phyloP scores from a whole-genome alignment of 2,329 filamentous ascomycete species.

The Colletotrichum tanaceti region DNA sequence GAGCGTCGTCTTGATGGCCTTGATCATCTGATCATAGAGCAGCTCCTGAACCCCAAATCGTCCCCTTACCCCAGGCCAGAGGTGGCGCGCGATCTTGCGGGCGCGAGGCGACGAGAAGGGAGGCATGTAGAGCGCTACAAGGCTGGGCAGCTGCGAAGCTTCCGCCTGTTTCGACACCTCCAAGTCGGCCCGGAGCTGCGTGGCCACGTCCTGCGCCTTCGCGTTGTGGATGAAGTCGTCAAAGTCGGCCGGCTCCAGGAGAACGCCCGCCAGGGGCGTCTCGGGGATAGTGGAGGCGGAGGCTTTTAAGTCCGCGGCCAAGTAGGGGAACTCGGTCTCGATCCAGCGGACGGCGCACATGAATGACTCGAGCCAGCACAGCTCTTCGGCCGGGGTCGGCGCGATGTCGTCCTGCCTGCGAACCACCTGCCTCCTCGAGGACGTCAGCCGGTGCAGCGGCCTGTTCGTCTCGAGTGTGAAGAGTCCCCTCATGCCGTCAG shows the following conservation, averaged over 20 bases:
- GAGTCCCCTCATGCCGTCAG: background rate
- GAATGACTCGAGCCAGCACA: constrained; percentile 17
- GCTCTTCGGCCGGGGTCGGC: background rate
- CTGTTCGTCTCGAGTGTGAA: background rate
- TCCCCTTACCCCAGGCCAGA: background rate
- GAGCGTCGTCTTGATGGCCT: constrained; percentile 8
- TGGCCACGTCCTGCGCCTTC: background rate
- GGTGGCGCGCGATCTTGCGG: background rate
- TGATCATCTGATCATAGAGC: constrained; percentile 10
- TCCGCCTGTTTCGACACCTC: background rate
- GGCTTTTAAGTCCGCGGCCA: background rate
- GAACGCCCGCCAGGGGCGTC: background rate
- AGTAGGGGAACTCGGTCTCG: background rate
- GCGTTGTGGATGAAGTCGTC: background rate
- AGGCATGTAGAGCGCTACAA: constrained; percentile 17
- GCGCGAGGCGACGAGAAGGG: background rate
- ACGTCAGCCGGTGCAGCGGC: background rate
- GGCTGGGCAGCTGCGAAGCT: background rate
- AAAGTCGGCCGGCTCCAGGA: background rate
- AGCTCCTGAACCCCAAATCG: background rate
- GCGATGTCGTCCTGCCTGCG: background rate
- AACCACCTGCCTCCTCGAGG: background rate
- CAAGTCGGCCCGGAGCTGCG: background rate
- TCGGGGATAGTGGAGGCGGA: background rate
- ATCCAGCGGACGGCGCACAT: constrained; percentile 8